Conservation (phyloP, 2,329 filamentous ascomycete genomes). For the Scopulariopsis brevicaulis region DNA sequence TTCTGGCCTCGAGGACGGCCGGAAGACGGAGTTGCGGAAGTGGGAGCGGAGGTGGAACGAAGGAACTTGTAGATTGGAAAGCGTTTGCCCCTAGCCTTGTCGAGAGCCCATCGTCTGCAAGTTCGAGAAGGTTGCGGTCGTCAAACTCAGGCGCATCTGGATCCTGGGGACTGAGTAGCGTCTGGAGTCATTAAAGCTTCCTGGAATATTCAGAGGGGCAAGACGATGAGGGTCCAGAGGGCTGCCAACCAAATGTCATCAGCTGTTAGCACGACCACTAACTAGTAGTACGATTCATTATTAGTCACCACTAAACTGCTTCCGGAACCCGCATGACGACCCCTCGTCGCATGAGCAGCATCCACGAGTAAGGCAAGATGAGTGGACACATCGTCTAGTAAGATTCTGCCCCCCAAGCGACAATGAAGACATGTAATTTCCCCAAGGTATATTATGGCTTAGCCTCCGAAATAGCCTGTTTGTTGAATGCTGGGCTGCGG, state of each 20-base stretch:
- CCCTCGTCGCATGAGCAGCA: no score
- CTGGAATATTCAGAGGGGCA: not conserved
- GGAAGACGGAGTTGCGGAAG: not conserved
- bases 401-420: no score
- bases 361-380: no score
- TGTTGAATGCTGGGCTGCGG: not conserved
- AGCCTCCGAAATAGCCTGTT: not conserved
- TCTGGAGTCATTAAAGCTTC: not conserved
- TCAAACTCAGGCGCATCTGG: not conserved
- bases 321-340: no score
- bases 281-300: no score
- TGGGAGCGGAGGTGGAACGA: not conserved
- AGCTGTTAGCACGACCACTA: no score
- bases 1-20: not conserved
- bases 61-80: not conserved
- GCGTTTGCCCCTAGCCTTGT: not conserved
- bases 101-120: not conserved
- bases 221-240: not conserved
- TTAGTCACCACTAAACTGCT: no score
- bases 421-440: no score
- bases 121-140: not conserved
- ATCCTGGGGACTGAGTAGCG: not conserved
- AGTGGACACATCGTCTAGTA: no score
- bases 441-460: not conserved
- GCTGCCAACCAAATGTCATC: no score